These are phyloP conservation scores for Senna tora DNA, from an alignment of 306 rosid genomes.

Conservation along the genomic window DNA sequence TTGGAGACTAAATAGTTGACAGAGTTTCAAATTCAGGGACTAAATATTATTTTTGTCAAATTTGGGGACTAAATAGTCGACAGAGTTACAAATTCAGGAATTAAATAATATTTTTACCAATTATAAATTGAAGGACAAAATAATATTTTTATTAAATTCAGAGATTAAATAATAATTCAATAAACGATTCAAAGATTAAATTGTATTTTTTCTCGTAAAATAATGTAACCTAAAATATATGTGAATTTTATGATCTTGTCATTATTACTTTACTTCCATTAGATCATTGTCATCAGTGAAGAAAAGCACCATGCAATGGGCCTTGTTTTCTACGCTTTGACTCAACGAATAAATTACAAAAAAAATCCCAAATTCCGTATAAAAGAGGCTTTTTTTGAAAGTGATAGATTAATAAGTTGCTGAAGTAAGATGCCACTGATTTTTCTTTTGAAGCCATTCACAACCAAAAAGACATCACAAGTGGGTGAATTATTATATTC, in stretches of 20 bases:
- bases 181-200: too few relatives aligned
- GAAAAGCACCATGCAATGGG: neutral
- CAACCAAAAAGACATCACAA: slow-evolving; percentile 39
- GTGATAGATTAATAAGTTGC: neutral
- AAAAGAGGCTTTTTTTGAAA: slow-evolving; percentile 3
- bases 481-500: slow-evolving; percentile 13
- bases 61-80: too few relatives aligned
- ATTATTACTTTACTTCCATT: slow-evolving; percentile 9
- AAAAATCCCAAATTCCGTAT: slow-evolving; percentile 2
- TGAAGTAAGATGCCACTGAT: slow-evolving; percentile 35
- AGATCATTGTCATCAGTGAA: neutral
- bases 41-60: too few relatives aligned
- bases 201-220: too few relatives aligned
- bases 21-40: too few relatives aligned
- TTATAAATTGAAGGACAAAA: too few relatives aligned
- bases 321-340: slow-evolving; percentile 15
- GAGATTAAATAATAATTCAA: too few relatives aligned
- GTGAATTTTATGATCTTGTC: slow-evolving; percentile 5
- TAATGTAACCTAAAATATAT: too few relatives aligned
- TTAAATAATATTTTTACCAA: too few relatives aligned
- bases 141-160: too few relatives aligned
- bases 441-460: slow-evolving; percentile 35
- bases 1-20: too few relatives aligned
- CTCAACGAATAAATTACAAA: slow-evolving; percentile 5
- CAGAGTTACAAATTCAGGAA: too few relatives aligned